Percentiles rank a stretch among this genome's conserved stretches.
These are phyloP conservation scores for Cryptococcus sp. DNA, from an alignment of 1,284 basidiomycete species.

Conservation along the genomic window DNA sequence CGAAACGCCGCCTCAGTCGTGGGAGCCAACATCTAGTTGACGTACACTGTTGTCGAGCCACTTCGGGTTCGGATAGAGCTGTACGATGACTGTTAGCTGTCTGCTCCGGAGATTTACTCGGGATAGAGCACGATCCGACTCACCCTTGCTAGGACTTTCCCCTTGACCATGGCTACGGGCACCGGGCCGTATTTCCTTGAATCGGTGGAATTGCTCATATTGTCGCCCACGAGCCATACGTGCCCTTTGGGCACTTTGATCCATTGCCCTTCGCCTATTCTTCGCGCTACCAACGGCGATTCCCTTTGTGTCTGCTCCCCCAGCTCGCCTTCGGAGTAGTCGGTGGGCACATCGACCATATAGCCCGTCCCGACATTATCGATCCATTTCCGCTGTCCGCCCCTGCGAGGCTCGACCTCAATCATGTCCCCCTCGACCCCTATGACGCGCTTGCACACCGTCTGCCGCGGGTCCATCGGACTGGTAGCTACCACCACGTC, in stretches of 20 bases:
- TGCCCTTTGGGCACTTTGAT: slow-evolving; percentile 77
- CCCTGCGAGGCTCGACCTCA: slow-evolving; percentile 70
- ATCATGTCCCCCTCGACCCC: slow-evolving; percentile 88
- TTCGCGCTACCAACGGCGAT: slow-evolving; percentile 52
- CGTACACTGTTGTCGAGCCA: slow-evolving; percentile 23
- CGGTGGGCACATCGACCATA: slow-evolving; percentile 20
- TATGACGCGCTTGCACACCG: slow-evolving; percentile 87
- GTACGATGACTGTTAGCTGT: neutral
- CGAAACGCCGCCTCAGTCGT: neutral
- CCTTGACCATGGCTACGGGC: slow-evolving; percentile 76
- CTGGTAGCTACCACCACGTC: slow-evolving; percentile 79
- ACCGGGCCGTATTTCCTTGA: slow-evolving; percentile 91
- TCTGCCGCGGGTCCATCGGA: slow-evolving; percentile 68
- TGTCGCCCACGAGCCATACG: slow-evolving; percentile 93
- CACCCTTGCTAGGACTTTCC: slow-evolving; percentile 75
- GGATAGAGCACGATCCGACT: slow-evolving; percentile 27
- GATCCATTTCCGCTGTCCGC: slow-evolving; percentile 33
- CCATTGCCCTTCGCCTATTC: slow-evolving; percentile 62
- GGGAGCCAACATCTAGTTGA: slow-evolving; percentile 6
- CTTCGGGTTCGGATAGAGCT: slow-evolving; percentile 24
- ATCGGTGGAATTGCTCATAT: slow-evolving; percentile 78
- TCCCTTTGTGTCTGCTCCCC: slow-evolving; percentile 11
- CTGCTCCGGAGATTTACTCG: neutral
- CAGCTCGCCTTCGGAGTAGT: slow-evolving; percentile 42
- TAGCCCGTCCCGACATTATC: slow-evolving; percentile 19